These are phyloP conservation scores for Populus hybrid DNA, from an alignment of 441 rosid species.

Conservation along the genomic window DNA sequence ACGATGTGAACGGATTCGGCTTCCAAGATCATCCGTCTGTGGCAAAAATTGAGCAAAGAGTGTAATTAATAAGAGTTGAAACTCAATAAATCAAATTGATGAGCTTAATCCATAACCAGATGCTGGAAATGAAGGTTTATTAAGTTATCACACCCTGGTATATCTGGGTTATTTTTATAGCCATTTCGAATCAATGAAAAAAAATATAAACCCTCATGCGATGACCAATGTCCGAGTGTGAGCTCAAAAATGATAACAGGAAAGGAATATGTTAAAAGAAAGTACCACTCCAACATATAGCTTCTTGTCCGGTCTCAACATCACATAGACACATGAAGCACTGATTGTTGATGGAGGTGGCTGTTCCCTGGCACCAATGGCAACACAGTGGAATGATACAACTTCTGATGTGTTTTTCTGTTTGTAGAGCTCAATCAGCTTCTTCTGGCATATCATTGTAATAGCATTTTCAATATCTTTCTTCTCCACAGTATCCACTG, in stretches of 20 bases:
- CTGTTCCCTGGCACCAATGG: conserved; percentile 70
- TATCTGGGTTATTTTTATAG: background rate
- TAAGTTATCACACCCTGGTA: background rate
- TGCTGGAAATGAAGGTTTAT: background rate
- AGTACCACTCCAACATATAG: conserved; percentile 89
- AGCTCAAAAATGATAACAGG: background rate
- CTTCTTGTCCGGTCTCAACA: conserved; percentile 74
- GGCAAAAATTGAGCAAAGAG: conserved; percentile 5
- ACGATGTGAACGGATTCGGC: conserved; percentile 70
- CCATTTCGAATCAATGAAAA: background rate
- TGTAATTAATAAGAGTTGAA: background rate
- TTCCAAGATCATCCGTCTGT: conserved; percentile 96
- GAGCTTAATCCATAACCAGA: background rate
- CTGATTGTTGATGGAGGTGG: conserved; percentile 95
- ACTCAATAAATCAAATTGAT: background rate
- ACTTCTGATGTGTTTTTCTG: conserved; percentile 31
- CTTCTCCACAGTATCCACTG: conserved; percentile 33
- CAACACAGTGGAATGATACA: conserved; percentile 41
- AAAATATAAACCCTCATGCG: background rate
- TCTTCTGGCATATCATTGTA: conserved; percentile 48
- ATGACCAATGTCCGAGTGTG: background rate
- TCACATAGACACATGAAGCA: conserved; percentile 83
- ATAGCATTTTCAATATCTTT: conserved; percentile 48
- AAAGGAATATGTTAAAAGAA: conserved; percentile 8
- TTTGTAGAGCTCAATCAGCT: conserved; percentile 49